Conservation (phyloP, 2,329 filamentous ascomycete genomes). For the Ophiostoma angusticollis region DNA sequence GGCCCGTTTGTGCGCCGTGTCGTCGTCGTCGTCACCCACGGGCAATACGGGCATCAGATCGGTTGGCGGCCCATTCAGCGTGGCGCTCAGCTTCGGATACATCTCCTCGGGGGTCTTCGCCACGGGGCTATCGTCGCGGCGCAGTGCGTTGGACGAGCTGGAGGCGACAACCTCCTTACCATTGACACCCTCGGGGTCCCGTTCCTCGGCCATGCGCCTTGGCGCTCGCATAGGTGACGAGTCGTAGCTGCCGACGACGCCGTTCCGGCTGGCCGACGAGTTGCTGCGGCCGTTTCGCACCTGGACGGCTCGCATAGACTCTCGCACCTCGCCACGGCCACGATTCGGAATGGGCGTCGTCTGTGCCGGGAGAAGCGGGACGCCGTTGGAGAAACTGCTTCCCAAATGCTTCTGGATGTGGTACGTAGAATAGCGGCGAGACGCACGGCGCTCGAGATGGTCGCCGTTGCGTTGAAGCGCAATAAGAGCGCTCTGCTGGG, state of each 20-base stretch:
- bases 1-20: slow-evolving; percentile 7
- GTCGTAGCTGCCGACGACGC: slow-evolving; percentile 32
- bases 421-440: slow-evolving; percentile 86
- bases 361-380: slow-evolving; percentile 76
- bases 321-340: slow-evolving; percentile 62
- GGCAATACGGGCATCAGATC: slow-evolving; percentile 24
- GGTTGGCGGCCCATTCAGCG: slow-evolving; percentile 44
- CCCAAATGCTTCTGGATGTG: slow-evolving; percentile 93
- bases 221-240: slow-evolving; percentile 48
- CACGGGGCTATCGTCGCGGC: slow-evolving; percentile 29
- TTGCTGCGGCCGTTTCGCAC: slow-evolving; percentile 38
- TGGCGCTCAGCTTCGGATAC: slow-evolving; percentile 39
- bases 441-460: slow-evolving; percentile 72
- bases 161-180: slow-evolving; percentile 1
- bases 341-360: slow-evolving; percentile 75
- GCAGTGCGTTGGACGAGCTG: background rate
- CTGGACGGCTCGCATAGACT: slow-evolving; percentile 63
- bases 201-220: slow-evolving; percentile 52
- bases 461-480: slow-evolving; percentile 86
- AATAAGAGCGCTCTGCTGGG: slow-evolving; percentile 75
- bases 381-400: slow-evolving; percentile 56
- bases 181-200: slow-evolving; percentile 15
- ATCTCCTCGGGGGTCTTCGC: slow-evolving; percentile 56
- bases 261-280: slow-evolving; percentile 24
- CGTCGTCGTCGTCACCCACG: slow-evolving; percentile 19